Conservation (phyloP, 202 grass and related monocot genomes). For the Zizania palustris region DNA sequence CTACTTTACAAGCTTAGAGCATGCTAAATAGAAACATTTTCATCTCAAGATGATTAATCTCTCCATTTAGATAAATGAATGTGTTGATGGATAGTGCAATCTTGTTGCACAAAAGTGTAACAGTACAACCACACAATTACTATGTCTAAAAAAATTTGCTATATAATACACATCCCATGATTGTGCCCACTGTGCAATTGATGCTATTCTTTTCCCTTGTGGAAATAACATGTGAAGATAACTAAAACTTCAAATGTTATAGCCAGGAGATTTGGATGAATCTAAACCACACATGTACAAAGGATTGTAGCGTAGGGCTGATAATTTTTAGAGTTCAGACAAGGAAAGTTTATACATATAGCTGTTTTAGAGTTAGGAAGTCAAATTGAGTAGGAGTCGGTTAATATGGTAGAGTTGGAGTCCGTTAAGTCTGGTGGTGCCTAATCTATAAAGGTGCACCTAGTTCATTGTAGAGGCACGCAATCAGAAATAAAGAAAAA, state of each 20-base stretch:
- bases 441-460: too few species aligned
- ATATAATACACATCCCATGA: constrained; percentile 7
- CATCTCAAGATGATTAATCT: constrained; percentile 5
- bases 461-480: too few species aligned
- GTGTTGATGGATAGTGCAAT: background rate
- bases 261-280: too few species aligned
- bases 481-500: too few species aligned
- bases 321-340: too few species aligned
- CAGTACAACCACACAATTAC: background rate
- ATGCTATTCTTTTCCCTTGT: constrained; percentile 17
- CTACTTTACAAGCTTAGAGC: constrained; percentile 9
- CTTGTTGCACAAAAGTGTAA: background rate
- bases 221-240: constrained; percentile 19
- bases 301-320: too few species aligned
- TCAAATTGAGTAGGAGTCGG: too few species aligned
- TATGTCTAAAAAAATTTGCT: constrained; percentile 13
- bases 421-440: too few species aligned
- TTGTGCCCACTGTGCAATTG: constrained; percentile 8
- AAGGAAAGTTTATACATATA: too few species aligned
- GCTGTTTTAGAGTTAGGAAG: too few species aligned
- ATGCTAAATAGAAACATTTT: constrained; percentile 2
- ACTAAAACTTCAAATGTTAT: constrained; percentile 11
- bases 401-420: too few species aligned
- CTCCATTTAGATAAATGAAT: constrained; percentile 4
- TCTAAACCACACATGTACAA: too few species aligned